Conservation (phyloP, 306 rosid genomes). For the Comarum palustre region DNA sequence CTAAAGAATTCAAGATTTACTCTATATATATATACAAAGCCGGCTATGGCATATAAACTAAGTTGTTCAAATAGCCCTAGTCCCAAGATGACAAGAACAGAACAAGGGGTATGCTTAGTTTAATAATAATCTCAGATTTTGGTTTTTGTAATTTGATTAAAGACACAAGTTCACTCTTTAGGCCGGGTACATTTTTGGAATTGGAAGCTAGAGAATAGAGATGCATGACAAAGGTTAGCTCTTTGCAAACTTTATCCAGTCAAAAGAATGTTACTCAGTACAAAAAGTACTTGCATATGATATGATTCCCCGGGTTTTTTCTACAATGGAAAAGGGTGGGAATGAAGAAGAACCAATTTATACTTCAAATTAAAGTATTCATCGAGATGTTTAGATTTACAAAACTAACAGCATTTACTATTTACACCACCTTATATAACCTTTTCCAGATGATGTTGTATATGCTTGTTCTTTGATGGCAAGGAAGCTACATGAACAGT, state of each 20-base stretch:
- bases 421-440: background rate
- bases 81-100: background rate
- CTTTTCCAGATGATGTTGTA: background rate
- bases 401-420: background rate
- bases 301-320: background rate
- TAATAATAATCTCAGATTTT: background rate
- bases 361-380: conserved; percentile 3
- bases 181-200: conserved; percentile 1
- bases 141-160: background rate
- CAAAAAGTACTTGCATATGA: background rate
- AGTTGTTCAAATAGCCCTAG: background rate
- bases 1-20: background rate
- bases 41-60: background rate
- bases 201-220: background rate
- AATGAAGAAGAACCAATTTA: background rate
- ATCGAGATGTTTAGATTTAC: background rate
- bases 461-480: background rate
- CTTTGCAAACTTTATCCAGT: background rate
- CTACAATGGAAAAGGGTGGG: background rate
- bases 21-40: background rate
- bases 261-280: background rate
- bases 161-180: background rate
- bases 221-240: background rate
- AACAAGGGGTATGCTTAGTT: background rate
- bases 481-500: background rate